Conservation (phyloP, 116 monocot species). For the Papilionanthe hybrid region DNA sequence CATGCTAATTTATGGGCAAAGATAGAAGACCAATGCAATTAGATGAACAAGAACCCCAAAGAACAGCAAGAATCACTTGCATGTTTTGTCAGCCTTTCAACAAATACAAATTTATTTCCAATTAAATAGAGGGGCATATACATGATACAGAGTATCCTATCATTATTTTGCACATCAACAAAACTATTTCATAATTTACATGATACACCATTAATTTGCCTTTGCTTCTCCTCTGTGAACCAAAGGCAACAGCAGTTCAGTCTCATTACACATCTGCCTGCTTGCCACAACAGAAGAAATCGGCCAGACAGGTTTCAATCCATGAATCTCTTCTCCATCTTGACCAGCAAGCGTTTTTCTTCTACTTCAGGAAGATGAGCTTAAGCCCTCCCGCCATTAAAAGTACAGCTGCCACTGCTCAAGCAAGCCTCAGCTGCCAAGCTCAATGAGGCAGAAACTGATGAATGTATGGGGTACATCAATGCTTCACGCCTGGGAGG, state of each 20-base stretch:
- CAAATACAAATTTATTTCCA: not conserved
- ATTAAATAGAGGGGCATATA: not conserved
- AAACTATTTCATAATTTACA: conserved; percentile 1
- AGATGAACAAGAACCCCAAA: not conserved
- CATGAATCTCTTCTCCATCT: too few species aligned
- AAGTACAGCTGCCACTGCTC: not conserved
- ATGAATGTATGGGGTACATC: not conserved
- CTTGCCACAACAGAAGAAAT: too few species aligned
- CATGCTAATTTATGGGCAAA: too few species aligned
- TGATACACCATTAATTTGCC: not conserved
- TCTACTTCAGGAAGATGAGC: too few species aligned
- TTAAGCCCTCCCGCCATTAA: not conserved
- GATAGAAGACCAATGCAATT: not conserved
- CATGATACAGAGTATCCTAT: not conserved
- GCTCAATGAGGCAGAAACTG: not conserved
- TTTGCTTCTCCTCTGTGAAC: not conserved
- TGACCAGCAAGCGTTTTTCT: too few species aligned
- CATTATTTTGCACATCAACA: not conserved
- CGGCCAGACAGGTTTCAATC: too few species aligned
- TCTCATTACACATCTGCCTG: not conserved
- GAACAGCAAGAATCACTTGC: not conserved
- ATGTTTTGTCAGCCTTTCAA: not conserved
- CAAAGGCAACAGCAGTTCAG: not conserved
- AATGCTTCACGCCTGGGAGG: conserved; percentile 18
- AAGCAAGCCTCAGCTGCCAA: not conserved